Evolutionary conservation across 2,329 filamentous ascomycete species (phyloP).

Genomic region (Alternaria sp.): DNA sequence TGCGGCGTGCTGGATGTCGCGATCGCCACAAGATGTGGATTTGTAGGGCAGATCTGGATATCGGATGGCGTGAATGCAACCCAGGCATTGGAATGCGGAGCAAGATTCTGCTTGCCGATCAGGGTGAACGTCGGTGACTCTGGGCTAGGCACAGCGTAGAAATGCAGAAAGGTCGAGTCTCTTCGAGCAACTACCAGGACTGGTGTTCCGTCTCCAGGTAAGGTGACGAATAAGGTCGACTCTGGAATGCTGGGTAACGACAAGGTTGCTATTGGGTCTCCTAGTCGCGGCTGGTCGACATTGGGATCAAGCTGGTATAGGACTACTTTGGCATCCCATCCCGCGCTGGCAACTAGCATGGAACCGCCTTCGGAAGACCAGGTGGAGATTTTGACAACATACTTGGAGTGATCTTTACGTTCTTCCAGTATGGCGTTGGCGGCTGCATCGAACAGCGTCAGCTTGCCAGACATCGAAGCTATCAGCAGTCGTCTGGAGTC

Average conservation of each 20-base stretch:
- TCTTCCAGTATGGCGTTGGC: constrained; percentile 51
- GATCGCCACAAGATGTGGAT: constrained; percentile 62
- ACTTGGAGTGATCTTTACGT: constrained; percentile 65
- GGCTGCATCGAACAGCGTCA: constrained; percentile 56
- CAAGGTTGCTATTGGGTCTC: constrained; percentile 52
- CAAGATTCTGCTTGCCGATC: constrained; percentile 65
- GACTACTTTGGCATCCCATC: constrained; percentile 65
- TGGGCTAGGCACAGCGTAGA: constrained; percentile 52
- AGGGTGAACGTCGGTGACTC: constrained; percentile 34
- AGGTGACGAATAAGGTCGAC: constrained; percentile 59
- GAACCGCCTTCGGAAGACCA: constrained; percentile 41
- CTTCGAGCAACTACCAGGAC: constrained; percentile 61
- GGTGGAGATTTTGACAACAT: constrained; percentile 60
- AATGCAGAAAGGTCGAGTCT: constrained; percentile 66
- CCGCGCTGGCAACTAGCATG: constrained; percentile 60
- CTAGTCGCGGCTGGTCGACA: constrained; percentile 36
- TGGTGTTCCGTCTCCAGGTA: constrained; percentile 54
- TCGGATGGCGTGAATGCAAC: constrained; percentile 66
- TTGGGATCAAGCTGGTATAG: constrained; percentile 54
- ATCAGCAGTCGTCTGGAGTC: constrained; percentile 56
- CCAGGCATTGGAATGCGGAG: constrained; percentile 69
- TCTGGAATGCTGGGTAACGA: constrained; percentile 62
- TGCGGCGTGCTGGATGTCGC: constrained; percentile 66
- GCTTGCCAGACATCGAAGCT: constrained; percentile 65
- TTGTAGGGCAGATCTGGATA: constrained; percentile 61